A percentile compares a stretch with the other conserved stretches of the same genome.
phyloP scores from a whole-genome alignment of 2,329 filamentous ascomycete species.

The Dryadomyces sulphureus region DNA sequence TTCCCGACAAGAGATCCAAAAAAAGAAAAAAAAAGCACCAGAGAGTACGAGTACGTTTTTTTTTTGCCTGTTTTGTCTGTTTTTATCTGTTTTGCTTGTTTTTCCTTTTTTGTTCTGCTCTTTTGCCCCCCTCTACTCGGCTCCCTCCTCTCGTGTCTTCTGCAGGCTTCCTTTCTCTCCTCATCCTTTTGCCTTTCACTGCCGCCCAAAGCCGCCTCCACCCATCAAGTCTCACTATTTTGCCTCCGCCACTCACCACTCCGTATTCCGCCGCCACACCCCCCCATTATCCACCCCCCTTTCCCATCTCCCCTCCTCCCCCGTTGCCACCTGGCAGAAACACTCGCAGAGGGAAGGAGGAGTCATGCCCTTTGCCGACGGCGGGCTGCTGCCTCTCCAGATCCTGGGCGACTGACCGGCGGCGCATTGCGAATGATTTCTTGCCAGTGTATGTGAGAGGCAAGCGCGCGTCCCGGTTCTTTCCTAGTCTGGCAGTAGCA shows the following conservation, averaged over 20 bases:
- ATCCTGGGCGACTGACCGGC: background rate
- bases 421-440: too few relatives aligned
- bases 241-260: conserved; percentile 1
- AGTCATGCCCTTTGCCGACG: conserved; percentile 1
- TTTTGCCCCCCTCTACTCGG: background rate
- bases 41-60: background rate
- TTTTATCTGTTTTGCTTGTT: background rate
- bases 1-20: background rate
- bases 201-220: background rate
- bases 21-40: background rate
- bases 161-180: too few relatives aligned
- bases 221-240: background rate
- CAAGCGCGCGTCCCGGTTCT: too few relatives aligned
- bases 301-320: background rate
- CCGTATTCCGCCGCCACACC: conserved; percentile 2
- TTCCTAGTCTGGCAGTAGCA: too few relatives aligned
- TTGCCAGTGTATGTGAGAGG: background rate
- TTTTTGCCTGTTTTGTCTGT: background rate
- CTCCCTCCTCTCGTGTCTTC: too few relatives aligned
- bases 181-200: background rate
- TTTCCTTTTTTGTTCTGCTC: background rate
- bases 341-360: background rate
- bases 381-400: background rate
- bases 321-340: conserved; percentile 6
- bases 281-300: background rate